Evolutionary conservation across 2,329 filamentous ascomycete genomes (phyloP), one percentile per base, ranked within the genome.

Genomic region (Huntiella savannae): DNA sequence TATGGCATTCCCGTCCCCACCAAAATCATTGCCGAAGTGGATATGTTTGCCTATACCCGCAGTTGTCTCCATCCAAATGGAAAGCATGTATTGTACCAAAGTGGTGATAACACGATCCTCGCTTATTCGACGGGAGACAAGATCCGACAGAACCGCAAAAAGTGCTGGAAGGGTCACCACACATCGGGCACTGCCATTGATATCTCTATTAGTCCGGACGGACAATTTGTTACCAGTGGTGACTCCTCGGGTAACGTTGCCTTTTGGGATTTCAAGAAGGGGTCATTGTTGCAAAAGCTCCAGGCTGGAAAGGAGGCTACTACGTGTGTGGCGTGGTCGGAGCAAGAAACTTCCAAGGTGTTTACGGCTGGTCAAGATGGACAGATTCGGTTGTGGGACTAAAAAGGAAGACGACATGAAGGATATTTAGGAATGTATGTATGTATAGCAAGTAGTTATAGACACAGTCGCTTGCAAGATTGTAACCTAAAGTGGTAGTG

Each of bases 221-320:
- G 91, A 0, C 85, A 93, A 58, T 93, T 95, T 60, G 68, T 98
- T 46, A 80, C 77, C 15, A 82, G 75, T 13, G 91, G 91, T 51
- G 91, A 98, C 61, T 83, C 77, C 44, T 85, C 75, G 12, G 91
- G 92, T 33, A 95, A 75, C 56, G 77, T 94, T 41, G 93, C 83
- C 63, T 95, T 96, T 65, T 98, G 87, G 85, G 91, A 96, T 63
- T 98, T 87, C 84, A 98, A 98, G 73, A 95, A 86, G 35, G 93
- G 88, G 62, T 96, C 95, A 66, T 88, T 98, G 86, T 94, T 85
- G 63, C 85, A 94, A 64, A 96, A 96, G 70, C 76, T 98, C 53
- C 75, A 82, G 63, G 87, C 85, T 17, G 77, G 83, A 49, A 86
- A 85, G 46, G 75, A 80, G 45, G 77, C 87, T 4, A 71, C 95